Base-by-base conservation (phyloP, 2,329 filamentous ascomycete species). In the Colletotrichum chrysophilum region DNA sequence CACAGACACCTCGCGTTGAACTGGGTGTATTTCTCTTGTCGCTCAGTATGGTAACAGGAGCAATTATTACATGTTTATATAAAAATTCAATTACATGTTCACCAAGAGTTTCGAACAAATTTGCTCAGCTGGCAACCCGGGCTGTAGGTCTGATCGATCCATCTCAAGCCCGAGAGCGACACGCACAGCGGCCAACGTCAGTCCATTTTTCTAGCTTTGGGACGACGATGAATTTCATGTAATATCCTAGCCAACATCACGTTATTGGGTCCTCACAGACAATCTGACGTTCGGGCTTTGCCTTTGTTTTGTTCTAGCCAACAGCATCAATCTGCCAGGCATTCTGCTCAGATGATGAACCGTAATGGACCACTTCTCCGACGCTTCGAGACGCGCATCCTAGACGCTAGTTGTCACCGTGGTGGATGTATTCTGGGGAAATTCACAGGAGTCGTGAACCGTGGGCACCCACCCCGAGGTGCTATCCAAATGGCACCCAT, bases 11-110 rank as follows among this genome's bases (percentile, higher is more conserved):
- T 38, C 36, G 36, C 2, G 34, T 0, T 36, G 34, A 16, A 36
- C 34, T 2, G 34, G 14, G 0, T 36, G 1, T 36, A 36, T 38
- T 38, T 38, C 16, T 38, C 14, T 18, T 38, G 2, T 18, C 1
- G 16, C 36, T 3, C 16, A 5, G 0, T 38, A 0, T 36, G 2
- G 34, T 8, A 36, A 36, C 1, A 36, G 14, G 34, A 14, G 7
- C 1, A 36, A 36, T 3, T 36, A 8, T 36, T 36, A 2, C 34
- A 36, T 36, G 34, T 8, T 36, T 36, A 36, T 16, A 16, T 16
- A 36, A 36, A 36, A 2, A 4, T 16, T 8, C 34, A 7, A 2
- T 36, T 36, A 7, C 1, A 36, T 36, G 1, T 36, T 36, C 14
- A 36, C 14, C 14, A 36, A 36, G 34, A 16, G 0, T 36, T 36